Evolutionary conservation across 768 basidiomycete species (phyloP).

Genomic region (Tremella mesenterica): DNA sequence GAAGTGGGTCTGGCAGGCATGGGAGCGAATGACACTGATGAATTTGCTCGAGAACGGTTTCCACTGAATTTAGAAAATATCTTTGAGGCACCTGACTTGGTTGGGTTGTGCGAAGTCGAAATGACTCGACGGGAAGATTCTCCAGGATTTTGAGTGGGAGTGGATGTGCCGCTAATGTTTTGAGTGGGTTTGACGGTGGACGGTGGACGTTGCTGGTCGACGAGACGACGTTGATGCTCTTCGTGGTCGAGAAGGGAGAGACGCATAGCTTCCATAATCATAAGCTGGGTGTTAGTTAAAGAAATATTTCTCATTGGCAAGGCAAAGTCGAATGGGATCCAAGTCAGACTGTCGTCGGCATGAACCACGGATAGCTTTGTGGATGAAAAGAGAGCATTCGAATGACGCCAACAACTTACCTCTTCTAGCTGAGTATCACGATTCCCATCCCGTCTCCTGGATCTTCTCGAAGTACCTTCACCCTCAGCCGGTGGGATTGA

Average conservation of each 20-base stretch:
- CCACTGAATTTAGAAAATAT: constrained; percentile 17
- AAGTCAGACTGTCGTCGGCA: not conserved
- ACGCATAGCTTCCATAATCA: constrained; percentile 99
- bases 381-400: not conserved
- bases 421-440: constrained; percentile 87
- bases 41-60: constrained; percentile 9
- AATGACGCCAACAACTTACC: constrained; percentile 57
- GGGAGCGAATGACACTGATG: constrained; percentile 6
- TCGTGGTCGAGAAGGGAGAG: constrained; percentile 89
- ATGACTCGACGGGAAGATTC: not conserved
- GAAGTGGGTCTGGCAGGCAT: not conserved
- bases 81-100: constrained; percentile 10
- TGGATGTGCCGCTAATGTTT: constrained; percentile 5
- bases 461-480: constrained; percentile 49
- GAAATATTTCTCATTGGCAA: too few relatives aligned
- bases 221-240: constrained; percentile 63
- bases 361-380: too few relatives aligned
- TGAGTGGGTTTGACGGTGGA: not conserved
- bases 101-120: not conserved
- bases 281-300: constrained; percentile 54
- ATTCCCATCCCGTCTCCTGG: constrained; percentile 57
- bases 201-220: too few relatives aligned
- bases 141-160: not conserved
- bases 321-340: too few relatives aligned
- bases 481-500: constrained; percentile 40